Conservation (phyloP, 1,139 yeast species). For the Petasospora fabianii region DNA sequence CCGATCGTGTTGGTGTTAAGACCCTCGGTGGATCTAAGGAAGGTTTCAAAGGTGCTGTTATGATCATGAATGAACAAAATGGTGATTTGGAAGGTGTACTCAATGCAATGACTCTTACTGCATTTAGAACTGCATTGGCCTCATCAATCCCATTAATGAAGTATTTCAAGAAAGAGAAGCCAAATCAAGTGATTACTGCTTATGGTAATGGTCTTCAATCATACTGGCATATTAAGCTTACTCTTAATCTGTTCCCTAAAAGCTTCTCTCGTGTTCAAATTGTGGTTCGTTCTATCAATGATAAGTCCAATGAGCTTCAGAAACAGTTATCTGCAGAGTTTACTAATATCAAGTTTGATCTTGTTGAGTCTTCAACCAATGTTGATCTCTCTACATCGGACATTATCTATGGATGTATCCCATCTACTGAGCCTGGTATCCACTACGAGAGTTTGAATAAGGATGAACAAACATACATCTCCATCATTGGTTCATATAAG, state of each 20-base stretch:
- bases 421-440: constrained; percentile 49
- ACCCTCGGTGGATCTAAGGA: constrained; percentile 45
- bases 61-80: constrained; percentile 45
- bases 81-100: constrained; percentile 53
- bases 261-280: constrained; percentile 40
- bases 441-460: constrained; percentile 34
- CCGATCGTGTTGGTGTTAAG: constrained; percentile 39
- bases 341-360: constrained; percentile 22
- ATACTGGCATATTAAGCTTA: constrained; percentile 56
- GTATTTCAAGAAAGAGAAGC: constrained; percentile 28
- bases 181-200: constrained; percentile 29
- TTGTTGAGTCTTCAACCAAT: constrained; percentile 24
- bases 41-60: constrained; percentile 51
- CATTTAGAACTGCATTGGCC: constrained; percentile 65
- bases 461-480: constrained; percentile 42
- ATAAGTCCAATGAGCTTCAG: constrained; percentile 38
- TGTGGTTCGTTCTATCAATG: constrained; percentile 38
- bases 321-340: constrained; percentile 30
- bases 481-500: constrained; percentile 65
- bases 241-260: constrained; percentile 39
- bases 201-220: constrained; percentile 71
- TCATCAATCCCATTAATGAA: constrained; percentile 46
- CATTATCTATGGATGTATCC: constrained; percentile 58
- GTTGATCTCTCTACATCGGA: constrained; percentile 30
- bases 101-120: constrained; percentile 59